phyloP scores from a whole-genome alignment of 2,329 filamentous ascomycete species.

The Scorias spongiosa region DNA sequence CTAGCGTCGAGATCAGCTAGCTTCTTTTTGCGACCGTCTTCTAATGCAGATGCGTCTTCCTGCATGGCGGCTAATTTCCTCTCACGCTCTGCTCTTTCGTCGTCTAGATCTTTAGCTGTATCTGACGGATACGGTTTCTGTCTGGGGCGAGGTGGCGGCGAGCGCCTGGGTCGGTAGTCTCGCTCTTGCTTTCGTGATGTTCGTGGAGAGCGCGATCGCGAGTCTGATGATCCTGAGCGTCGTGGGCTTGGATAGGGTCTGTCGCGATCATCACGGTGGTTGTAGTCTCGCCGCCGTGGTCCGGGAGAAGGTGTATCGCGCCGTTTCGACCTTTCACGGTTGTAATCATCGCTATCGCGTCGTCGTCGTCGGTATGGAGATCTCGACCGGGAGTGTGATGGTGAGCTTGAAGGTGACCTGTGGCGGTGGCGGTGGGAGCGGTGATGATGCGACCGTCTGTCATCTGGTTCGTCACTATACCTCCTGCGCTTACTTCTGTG shows the following conservation, averaged over 20 bases:
- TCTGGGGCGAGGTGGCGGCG: slow-evolving; percentile 2
- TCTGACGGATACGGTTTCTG: slow-evolving; percentile 1
- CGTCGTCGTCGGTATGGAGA: slow-evolving; percentile 11
- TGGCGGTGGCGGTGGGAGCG: slow-evolving; percentile 14
- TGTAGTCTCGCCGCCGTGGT: slow-evolving; percentile 20
- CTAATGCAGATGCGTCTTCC: slow-evolving; percentile 41
- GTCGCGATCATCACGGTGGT: slow-evolving; percentile 16
- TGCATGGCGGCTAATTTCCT: slow-evolving; percentile 27
- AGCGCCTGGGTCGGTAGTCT: slow-evolving; percentile 5
- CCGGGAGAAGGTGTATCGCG: slow-evolving; percentile 21
- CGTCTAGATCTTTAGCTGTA: slow-evolving; percentile 5
- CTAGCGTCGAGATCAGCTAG: slow-evolving; percentile 50
- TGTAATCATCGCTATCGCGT: background rate
- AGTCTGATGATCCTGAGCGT: slow-evolving; percentile 20
- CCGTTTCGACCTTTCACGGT: background rate
- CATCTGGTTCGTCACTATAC: slow-evolving; percentile 20
- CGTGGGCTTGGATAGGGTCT: slow-evolving; percentile 20
- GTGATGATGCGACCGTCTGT: slow-evolving; percentile 16
- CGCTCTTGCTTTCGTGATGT: slow-evolving; percentile 6
- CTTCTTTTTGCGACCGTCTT: slow-evolving; percentile 52
- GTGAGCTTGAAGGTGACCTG: slow-evolving; percentile 11
- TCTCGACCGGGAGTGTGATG: slow-evolving; percentile 6
- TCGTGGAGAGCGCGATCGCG: slow-evolving; percentile 19
- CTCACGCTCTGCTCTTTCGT: slow-evolving; percentile 20
- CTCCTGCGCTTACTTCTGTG: slow-evolving; percentile 19